Evolutionary conservation across 176 grass and related monocot genomes (phyloP).

Genomic region (Pharus latifolius): DNA sequence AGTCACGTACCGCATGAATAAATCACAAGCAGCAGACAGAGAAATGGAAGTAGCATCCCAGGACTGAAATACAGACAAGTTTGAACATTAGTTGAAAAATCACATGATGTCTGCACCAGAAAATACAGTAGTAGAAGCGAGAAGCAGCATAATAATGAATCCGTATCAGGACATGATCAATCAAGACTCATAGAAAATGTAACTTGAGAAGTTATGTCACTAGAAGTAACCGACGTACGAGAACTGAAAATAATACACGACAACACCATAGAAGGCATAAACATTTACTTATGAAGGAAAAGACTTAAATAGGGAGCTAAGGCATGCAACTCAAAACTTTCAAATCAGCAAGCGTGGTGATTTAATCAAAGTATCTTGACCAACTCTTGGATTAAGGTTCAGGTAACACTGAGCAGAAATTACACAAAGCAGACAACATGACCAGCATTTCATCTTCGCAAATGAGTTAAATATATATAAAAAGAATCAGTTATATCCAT

Average conservation of each 20-base stretch:
- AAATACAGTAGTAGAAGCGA: not conserved
- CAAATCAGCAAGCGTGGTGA: not conserved
- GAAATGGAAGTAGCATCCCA: slow-evolving; percentile 96
- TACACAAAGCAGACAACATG: not conserved
- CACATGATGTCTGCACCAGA: not conserved
- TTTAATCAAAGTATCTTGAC: not conserved
- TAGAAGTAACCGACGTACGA: not conserved
- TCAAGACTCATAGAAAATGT: not conserved
- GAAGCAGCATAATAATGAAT: not conserved
- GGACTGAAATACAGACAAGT: slow-evolving; percentile 40
- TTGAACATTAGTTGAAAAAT: not conserved
- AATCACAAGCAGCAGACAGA: slow-evolving; percentile 80
- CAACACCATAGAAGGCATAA: not conserved
- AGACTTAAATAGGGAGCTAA: no score
- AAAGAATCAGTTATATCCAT: not conserved
- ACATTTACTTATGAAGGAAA: no score
- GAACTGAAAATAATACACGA: not conserved
- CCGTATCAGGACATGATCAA: not conserved
- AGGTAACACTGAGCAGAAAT: not conserved
- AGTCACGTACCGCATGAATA: slow-evolving; percentile 97
- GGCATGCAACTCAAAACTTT: not conserved
- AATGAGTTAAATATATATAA: not conserved
- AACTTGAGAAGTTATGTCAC: not conserved
- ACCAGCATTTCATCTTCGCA: not conserved
- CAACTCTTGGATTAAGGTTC: not conserved